phyloP scores from a whole-genome alignment of 1,139 yeast genomes.

The Zygosaccharomyces pseudobailii region DNA sequence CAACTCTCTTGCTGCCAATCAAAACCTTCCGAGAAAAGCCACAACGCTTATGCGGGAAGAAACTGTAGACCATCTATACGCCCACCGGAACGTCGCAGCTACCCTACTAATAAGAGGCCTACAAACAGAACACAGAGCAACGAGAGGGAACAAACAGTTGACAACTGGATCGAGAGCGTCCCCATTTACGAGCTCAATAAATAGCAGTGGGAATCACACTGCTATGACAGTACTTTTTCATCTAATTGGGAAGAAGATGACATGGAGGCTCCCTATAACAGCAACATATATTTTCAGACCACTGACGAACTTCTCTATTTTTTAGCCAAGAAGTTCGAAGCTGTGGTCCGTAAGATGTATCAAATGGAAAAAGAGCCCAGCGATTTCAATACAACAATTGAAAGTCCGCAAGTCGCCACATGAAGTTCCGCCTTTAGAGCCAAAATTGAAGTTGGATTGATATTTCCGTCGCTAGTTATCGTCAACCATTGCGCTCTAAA shows the following conservation, averaged over 20 bases:
- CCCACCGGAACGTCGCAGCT: neutral
- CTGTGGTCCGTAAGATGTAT: conserved; percentile 7
- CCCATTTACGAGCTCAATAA: conserved; percentile 36
- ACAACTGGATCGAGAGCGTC: conserved; percentile 48
- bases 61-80: neutral
- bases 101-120: neutral
- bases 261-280: neutral
- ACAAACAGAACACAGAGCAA: conserved; percentile 37
- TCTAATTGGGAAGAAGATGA: conserved; percentile 11
- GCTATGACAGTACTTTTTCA: conserved; percentile 6
- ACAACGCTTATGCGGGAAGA: neutral
- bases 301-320: conserved; percentile 10
- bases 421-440: too few relatives aligned
- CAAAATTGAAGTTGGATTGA: too few relatives aligned
- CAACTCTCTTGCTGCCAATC: neutral
- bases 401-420: neutral
- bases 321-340: conserved; percentile 7
- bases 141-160: conserved; percentile 51
- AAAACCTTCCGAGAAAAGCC: conserved; percentile 24
- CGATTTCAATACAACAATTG: neutral
- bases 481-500: too few relatives aligned
- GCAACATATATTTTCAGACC: conserved; percentile 1
- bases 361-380: neutral
- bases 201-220: conserved; percentile 5
- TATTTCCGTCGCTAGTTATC: too few relatives aligned